Percentiles rank a stretch among this genome's conserved stretches.
Conservation (phyloP, 1,139 yeast genomes). For the Scheffersomyces lignicola region DNA sequence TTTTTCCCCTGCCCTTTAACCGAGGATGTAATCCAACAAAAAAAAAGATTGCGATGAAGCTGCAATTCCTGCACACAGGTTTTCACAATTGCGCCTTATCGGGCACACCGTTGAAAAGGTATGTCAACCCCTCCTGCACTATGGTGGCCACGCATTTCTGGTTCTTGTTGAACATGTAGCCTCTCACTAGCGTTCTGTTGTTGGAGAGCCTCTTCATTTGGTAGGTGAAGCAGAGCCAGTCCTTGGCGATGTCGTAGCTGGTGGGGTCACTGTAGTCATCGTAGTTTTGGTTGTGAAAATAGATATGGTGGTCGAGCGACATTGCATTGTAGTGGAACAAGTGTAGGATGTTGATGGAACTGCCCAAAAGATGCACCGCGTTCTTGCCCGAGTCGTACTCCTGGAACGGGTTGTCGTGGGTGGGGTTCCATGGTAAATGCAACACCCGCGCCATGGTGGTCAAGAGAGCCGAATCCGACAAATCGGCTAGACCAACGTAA, state of each 20-base stretch:
- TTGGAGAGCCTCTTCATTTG: slow-evolving; percentile 38
- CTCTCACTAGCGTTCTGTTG: slow-evolving; percentile 40
- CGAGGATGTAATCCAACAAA: no score
- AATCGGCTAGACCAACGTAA: slow-evolving; percentile 40
- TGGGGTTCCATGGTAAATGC: slow-evolving; percentile 48
- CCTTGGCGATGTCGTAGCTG: slow-evolving; percentile 35
- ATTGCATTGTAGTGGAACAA: slow-evolving; percentile 48
- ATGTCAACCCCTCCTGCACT: slow-evolving; percentile 46
- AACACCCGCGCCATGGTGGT: slow-evolving; percentile 45
- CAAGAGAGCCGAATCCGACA: slow-evolving; percentile 42
- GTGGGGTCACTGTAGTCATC: slow-evolving; percentile 17
- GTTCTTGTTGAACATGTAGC: slow-evolving; percentile 32
- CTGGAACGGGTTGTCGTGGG: slow-evolving; percentile 29
- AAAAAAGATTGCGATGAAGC: no score
- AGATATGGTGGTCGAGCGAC: slow-evolving; percentile 49
- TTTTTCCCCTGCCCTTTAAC: no score
- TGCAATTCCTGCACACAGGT: no score
- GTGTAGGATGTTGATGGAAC: slow-evolving; percentile 40
- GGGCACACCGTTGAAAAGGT: slow-evolving; percentile 27
- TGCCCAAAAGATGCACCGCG: slow-evolving; percentile 31
- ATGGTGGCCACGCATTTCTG: slow-evolving; percentile 43
- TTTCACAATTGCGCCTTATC: slow-evolving; percentile 19
- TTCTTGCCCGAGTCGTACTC: slow-evolving; percentile 35
- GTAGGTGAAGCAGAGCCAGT: slow-evolving; percentile 42
- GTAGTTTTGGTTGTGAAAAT: slow-evolving; percentile 36